These are phyloP conservation scores for Kluyveromyces nonfermentans DNA, from an alignment of 805 yeast species.

Conservation along the genomic window DNA sequence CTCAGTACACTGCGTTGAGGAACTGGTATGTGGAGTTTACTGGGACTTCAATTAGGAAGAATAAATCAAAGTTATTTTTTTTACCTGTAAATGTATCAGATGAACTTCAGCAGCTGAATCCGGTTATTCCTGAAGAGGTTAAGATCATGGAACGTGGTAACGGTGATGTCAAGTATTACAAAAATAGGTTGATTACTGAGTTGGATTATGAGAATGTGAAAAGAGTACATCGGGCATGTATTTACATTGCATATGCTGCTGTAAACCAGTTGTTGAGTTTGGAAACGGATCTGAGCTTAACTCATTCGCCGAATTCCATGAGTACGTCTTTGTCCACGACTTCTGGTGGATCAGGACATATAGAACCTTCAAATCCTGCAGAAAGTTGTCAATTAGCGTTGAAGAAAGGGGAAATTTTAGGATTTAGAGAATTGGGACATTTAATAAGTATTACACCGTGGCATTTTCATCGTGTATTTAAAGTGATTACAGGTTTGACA, in stretches of 20 bases:
- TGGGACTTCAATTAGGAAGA: constrained; percentile 20
- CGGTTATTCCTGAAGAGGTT: constrained; percentile 17
- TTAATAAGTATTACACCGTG: constrained; percentile 78
- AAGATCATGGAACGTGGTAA: constrained; percentile 10
- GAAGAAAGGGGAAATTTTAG: constrained; percentile 70
- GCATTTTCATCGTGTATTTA: constrained; percentile 90
- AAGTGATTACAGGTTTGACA: constrained; percentile 75
- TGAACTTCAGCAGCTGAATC: constrained; percentile 18
- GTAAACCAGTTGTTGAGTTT: constrained; percentile 16
- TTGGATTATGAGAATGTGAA: constrained; percentile 17
- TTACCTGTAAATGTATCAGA: constrained; percentile 20
- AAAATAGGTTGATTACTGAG: constrained; percentile 18
- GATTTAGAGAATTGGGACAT: constrained; percentile 80
- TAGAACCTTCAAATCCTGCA: constrained; percentile 4
- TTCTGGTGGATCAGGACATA: constrained; percentile 1
- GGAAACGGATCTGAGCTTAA: constrained; percentile 11
- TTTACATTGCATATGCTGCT: constrained; percentile 18
- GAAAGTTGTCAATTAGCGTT: constrained; percentile 13
- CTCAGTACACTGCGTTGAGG: constrained; percentile 14
- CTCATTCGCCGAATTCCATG: not conserved
- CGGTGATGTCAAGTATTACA: constrained; percentile 16
- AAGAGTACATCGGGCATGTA: constrained; percentile 18
- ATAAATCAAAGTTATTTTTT: constrained; percentile 15
- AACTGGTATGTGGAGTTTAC: constrained; percentile 17
- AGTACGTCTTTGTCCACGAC: not conserved